phyloP scores from a whole-genome alignment of 2,329 filamentous ascomycete species.

The Tolypocladium nubicola region DNA sequence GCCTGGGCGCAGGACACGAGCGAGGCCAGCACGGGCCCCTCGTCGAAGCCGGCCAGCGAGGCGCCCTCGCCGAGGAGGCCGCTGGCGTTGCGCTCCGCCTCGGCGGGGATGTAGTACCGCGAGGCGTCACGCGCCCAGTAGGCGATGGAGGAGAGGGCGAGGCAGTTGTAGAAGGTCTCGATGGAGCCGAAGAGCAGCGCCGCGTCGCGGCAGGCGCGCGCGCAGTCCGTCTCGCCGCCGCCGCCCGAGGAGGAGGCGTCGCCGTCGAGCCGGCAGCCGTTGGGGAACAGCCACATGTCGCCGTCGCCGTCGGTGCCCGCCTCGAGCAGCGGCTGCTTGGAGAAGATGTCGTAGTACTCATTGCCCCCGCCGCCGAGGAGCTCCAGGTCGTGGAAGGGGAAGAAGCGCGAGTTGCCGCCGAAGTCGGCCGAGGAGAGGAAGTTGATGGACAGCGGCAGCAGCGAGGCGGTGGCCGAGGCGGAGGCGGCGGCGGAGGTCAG shows the following conservation, averaged over 20 bases:
- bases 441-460: constrained; percentile 11
- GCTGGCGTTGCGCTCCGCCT: constrained; percentile 25
- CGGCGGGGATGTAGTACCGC: constrained; percentile 17
- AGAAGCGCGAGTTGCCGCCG: constrained; percentile 23
- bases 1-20: constrained; percentile 24
- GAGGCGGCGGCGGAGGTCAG: not conserved
- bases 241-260: not conserved
- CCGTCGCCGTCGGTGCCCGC: constrained; percentile 21
- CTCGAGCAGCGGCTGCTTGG: constrained; percentile 20
- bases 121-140: constrained; percentile 20
- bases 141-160: constrained; percentile 21
- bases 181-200: constrained; percentile 20
- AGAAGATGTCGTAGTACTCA: constrained; percentile 13
- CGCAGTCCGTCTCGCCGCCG: constrained; percentile 15
- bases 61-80: constrained; percentile 21
- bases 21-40: constrained; percentile 16
- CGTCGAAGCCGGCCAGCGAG: constrained; percentile 19
- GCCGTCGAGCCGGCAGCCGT: constrained; percentile 18
- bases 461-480: not conserved
- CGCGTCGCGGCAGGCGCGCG: constrained; percentile 19
- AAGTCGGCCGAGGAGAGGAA: constrained; percentile 15
- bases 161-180: constrained; percentile 29
- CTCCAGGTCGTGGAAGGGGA: constrained; percentile 24
- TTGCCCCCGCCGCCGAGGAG: constrained; percentile 13
- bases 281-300: constrained; percentile 19